These are phyloP conservation scores for Schizosaccharomyces lindneri DNA, from an alignment of 805 yeast genomes.

Conservation along the genomic window DNA sequence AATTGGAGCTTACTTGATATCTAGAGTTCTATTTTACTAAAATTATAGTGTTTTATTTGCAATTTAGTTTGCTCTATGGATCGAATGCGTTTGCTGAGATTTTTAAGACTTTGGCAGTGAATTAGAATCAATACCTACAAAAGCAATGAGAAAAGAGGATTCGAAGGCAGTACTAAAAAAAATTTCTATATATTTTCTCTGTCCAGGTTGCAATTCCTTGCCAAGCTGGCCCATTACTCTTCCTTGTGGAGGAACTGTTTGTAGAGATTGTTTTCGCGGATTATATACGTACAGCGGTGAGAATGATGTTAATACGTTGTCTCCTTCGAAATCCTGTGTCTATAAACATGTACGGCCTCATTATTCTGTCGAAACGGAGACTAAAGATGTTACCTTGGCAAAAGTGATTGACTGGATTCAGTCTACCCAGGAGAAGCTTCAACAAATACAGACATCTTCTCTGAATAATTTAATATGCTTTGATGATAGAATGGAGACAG, in stretches of 20 bases:
- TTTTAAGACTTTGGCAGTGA: background rate
- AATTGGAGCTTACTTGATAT: too few species aligned
- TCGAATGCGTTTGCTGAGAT: background rate
- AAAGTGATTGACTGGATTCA: background rate
- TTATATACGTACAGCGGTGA: background rate
- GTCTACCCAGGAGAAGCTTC: background rate
- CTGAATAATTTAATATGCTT: too few species aligned
- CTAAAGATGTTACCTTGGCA: background rate
- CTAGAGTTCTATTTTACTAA: too few species aligned
- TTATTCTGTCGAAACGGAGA: background rate
- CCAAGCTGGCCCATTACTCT: background rate
- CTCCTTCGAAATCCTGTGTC: background rate
- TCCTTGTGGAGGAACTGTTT: background rate
- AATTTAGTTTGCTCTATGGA: background rate
- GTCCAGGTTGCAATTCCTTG: background rate
- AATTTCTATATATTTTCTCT: background rate
- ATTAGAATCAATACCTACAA: background rate
- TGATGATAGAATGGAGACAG: too few species aligned
- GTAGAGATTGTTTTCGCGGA: background rate
- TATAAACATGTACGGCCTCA: background rate
- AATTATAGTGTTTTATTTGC: too few species aligned
- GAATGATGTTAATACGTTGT: background rate
- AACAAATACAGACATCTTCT: too few species aligned
- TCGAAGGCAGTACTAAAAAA: background rate
- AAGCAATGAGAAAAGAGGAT: conserved; percentile 21